phyloP scores from a whole-genome alignment of 2,329 filamentous ascomycete genomes.

The Curvularia sp. region DNA sequence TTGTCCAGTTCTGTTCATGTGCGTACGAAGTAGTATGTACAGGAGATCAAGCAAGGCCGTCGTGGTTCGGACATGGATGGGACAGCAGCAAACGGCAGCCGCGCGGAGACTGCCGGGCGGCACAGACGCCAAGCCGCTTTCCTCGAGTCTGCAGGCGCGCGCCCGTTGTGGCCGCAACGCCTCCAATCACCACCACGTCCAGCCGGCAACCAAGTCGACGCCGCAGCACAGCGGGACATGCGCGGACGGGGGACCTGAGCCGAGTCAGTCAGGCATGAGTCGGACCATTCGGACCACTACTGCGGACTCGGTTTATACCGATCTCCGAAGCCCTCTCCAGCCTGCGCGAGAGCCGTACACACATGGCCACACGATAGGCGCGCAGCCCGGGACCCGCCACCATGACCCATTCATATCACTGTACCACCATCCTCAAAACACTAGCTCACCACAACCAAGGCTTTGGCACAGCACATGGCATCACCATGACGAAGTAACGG shows the following conservation, averaged over 20 bases:
- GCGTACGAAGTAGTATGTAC: neutral
- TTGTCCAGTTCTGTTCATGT: neutral
- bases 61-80: neutral
- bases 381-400: neutral
- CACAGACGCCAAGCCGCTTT: conserved; percentile 6
- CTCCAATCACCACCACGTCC: neutral
- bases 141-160: conserved; percentile 1
- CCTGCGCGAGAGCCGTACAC: neutral
- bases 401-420: conserved; percentile 1
- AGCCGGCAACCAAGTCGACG: conserved; percentile 4
- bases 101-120: conserved; percentile 7
- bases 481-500: neutral
- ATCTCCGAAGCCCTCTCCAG: neutral
- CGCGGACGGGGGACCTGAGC: neutral
- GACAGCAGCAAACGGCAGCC: conserved; percentile 1
- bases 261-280: conserved; percentile 6
- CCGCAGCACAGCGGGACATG: neutral
- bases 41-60: conserved; percentile 1
- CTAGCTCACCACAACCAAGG: conserved; percentile 1
- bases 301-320: conserved; percentile 5
- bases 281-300: conserved; percentile 8
- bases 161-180: neutral
- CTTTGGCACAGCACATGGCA: neutral
- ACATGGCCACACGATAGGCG: neutral
- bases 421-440: neutral